phyloP scores from a whole-genome alignment of 2,329 filamentous ascomycete species.

The Penicillium digitatum region DNA sequence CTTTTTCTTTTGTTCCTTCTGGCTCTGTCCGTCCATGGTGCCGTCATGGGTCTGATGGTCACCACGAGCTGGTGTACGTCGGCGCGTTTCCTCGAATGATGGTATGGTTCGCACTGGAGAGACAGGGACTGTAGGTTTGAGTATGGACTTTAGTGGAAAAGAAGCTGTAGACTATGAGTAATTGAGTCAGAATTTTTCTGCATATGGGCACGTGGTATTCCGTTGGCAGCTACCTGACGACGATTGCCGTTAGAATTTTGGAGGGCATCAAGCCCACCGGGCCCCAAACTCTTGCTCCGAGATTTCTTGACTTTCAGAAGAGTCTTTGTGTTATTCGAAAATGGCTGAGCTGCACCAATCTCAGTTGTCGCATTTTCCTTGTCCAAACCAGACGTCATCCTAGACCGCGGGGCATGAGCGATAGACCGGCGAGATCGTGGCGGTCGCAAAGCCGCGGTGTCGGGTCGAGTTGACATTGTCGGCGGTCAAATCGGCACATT shows the following conservation, averaged over 20 bases:
- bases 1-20: slow-evolving; percentile 22
- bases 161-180: slow-evolving; percentile 39
- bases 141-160: slow-evolving; percentile 61
- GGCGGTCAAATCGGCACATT: slow-evolving; percentile 6
- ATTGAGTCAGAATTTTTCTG: slow-evolving; percentile 5
- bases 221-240: slow-evolving; percentile 62
- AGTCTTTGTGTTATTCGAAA: slow-evolving; percentile 30
- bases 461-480: slow-evolving; percentile 35
- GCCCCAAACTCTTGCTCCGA: slow-evolving; percentile 92
- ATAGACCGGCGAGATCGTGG: slow-evolving; percentile 65
- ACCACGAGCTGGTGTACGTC: slow-evolving; percentile 39
- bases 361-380: slow-evolving; percentile 77
- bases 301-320: slow-evolving; percentile 59
- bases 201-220: not conserved
- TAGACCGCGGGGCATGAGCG: slow-evolving; percentile 54
- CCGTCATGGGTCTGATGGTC: slow-evolving; percentile 19
- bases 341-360: slow-evolving; percentile 47
- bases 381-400: slow-evolving; percentile 51
- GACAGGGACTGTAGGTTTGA: slow-evolving; percentile 70
- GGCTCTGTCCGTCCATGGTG: slow-evolving; percentile 8
- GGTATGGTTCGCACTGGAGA: slow-evolving; percentile 65
- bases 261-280: slow-evolving; percentile 79
- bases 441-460: slow-evolving; percentile 32
- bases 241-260: slow-evolving; percentile 72
- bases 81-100: slow-evolving; percentile 52